Evolutionary conservation across 2,329 filamentous ascomycete species (phyloP).

Genomic region (Chrysosphaeria jannelii): DNA sequence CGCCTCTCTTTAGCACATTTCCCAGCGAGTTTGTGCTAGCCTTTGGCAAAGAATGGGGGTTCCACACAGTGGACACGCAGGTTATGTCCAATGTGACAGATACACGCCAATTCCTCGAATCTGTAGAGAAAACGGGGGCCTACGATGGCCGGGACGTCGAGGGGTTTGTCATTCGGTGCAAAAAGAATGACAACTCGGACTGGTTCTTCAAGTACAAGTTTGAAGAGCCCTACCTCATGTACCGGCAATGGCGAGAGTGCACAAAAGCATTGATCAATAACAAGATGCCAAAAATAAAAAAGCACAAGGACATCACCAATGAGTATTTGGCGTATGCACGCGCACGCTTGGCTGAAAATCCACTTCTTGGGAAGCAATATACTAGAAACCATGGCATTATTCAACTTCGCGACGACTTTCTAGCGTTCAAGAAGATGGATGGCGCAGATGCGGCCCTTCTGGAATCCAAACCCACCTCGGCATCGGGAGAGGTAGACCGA

Average conservation of each 20-base stretch:
- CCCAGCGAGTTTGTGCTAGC: slow-evolving; percentile 54
- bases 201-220: slow-evolving; percentile 99
- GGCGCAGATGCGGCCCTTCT: slow-evolving; percentile 66
- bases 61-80: slow-evolving; percentile 62
- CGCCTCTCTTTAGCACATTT: slow-evolving; percentile 77
- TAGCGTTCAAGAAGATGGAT: slow-evolving; percentile 54
- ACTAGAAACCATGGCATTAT: slow-evolving; percentile 87
- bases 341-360: slow-evolving; percentile 36
- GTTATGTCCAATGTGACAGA: slow-evolving; percentile 42
- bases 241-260: slow-evolving; percentile 92
- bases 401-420: slow-evolving; percentile 59
- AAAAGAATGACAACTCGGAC: slow-evolving; percentile 22
- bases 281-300: slow-evolving; percentile 46
- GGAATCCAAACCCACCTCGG: slow-evolving; percentile 28
- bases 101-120: slow-evolving; percentile 57
- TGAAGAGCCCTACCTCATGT: slow-evolving; percentile 95
- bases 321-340: slow-evolving; percentile 69
- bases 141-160: slow-evolving; percentile 84
- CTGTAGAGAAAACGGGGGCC: slow-evolving; percentile 61
- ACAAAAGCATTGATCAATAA: slow-evolving; percentile 67
- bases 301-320: slow-evolving; percentile 69
- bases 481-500: too few species aligned
- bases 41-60: slow-evolving; percentile 82
- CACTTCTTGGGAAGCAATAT: slow-evolving; percentile 38
- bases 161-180: slow-evolving; percentile 87